Evolutionary conservation across 1,284 basidiomycete species (phyloP), one percentile per base, ranked within the genome.

Genomic region (Ustilago loliicola): DNA sequence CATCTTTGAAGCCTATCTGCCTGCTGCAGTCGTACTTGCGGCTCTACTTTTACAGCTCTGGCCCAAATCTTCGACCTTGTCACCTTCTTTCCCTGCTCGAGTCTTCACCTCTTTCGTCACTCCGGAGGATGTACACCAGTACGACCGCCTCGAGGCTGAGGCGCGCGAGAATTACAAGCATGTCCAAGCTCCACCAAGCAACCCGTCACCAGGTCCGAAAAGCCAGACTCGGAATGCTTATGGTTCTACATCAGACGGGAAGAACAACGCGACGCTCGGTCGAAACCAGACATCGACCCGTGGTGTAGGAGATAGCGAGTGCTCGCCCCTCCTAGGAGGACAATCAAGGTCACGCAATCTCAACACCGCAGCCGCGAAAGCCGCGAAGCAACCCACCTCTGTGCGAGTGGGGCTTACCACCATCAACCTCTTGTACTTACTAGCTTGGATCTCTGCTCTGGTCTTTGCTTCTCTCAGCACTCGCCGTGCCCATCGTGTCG

Each of bases 81-180:
- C 56, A 11, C 45, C 50, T 9, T 62, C 69, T 11, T 30, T 62
- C 10, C 17, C 53, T 19, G 11, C 51, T 40, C 64, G 64, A 1
- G 51, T 72, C 42, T 72, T 72, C 17, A 47, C 59, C 13, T 29
- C 50, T 1, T 72, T 72, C 25, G 64, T 72, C 29, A 63, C 56
- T 3, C 69, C 69, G 1, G 60, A 72, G 21, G 69, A 72, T 30
- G 69, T 72, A 0, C 69, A 63, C 42, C 64, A 66, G 27, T 72
- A 72, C 64, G 64, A 72, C 23, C 69, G 40, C 21, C 32, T 48
- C 30, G 63, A 72, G 23, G 60, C 32, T 0, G 21, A 55, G 19
- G 64, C 64, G 10, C 50, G 51, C 17, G 36, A 66, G 23, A 45
- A 63, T 1, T 51, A 66, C 29, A 30, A 56, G 29, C 55, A 66